phyloP scores from a whole-genome alignment of 1,284 basidiomycete genomes.

The Phellinidium pouzarii region DNA sequence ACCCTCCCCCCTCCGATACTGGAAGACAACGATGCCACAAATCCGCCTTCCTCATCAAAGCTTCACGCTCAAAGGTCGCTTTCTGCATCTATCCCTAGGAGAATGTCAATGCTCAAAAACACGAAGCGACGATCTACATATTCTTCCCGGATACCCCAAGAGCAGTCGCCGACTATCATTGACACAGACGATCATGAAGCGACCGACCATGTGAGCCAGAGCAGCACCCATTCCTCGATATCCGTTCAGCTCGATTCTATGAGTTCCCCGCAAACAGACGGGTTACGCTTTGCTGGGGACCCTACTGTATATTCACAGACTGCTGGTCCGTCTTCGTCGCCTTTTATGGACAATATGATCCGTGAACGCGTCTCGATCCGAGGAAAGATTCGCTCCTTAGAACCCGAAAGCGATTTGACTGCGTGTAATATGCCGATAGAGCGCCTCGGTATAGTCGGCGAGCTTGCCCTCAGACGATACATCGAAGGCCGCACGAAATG shows the following conservation, averaged over 20 bases:
- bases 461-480: conserved; percentile 58
- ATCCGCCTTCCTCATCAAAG: conserved; percentile 9
- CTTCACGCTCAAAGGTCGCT: neutral
- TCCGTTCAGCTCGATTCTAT: conserved; percentile 21
- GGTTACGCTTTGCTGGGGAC: conserved; percentile 56
- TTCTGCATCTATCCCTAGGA: neutral
- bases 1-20: conserved; percentile 22
- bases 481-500: conserved; percentile 49
- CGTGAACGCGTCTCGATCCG: conserved; percentile 60
- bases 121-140: neutral
- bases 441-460: conserved; percentile 64
- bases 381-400: conserved; percentile 54
- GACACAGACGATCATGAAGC: neutral
- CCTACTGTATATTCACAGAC: conserved; percentile 42
- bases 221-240: neutral
- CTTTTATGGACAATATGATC: conserved; percentile 49
- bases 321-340: conserved; percentile 7
- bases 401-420: conserved; percentile 42
- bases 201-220: neutral
- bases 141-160: neutral
- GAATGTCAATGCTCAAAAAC: neutral
- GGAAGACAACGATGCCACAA: neutral
- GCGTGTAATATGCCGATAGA: conserved; percentile 49
- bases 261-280: conserved; percentile 23
- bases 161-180: neutral